phyloP scores from a whole-genome alignment of 192 early-diverging fungal genomes.

The Coemansia sp. region DNA sequence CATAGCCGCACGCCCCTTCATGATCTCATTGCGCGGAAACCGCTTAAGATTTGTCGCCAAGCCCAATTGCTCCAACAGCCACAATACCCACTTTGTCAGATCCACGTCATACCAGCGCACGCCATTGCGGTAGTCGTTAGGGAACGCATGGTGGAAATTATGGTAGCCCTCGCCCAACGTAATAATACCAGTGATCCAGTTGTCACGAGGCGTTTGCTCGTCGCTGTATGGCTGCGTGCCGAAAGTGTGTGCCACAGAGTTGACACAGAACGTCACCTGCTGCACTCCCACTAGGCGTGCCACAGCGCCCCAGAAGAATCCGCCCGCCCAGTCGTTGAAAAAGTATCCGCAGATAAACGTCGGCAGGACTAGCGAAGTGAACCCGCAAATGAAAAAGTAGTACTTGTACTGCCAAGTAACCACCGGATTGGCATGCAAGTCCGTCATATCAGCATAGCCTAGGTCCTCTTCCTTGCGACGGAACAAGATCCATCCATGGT shows the following conservation, averaged over 20 bases:
- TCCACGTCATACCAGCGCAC: slow-evolving; percentile 75
- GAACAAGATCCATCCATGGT: slow-evolving; percentile 84
- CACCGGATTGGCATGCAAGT: slow-evolving; percentile 69
- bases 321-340: slow-evolving; percentile 80
- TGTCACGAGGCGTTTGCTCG: slow-evolving; percentile 75
- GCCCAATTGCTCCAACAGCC: slow-evolving; percentile 55
- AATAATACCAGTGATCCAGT: slow-evolving; percentile 74
- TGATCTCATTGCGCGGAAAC: slow-evolving; percentile 78
- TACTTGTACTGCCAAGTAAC: slow-evolving; percentile 78
- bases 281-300: slow-evolving; percentile 74
- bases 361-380: slow-evolving; percentile 74
- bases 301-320: slow-evolving; percentile 76
- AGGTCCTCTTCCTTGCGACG: slow-evolving; percentile 67
- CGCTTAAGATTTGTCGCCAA: slow-evolving; percentile 69
- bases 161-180: slow-evolving; percentile 83
- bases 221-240: slow-evolving; percentile 79
- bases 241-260: slow-evolving; percentile 76
- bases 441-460: slow-evolving; percentile 83
- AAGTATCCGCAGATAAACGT: slow-evolving; percentile 77
- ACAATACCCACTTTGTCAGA: slow-evolving; percentile 83
- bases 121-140: slow-evolving; percentile 82
- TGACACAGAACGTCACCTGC: slow-evolving; percentile 87
- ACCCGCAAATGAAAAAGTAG: slow-evolving; percentile 70
- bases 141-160: slow-evolving; percentile 88
- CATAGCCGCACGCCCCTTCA: slow-evolving; percentile 78